Base-by-base conservation (phyloP, 257 asterid genomes). In the Linderniella brevidens region DNA sequence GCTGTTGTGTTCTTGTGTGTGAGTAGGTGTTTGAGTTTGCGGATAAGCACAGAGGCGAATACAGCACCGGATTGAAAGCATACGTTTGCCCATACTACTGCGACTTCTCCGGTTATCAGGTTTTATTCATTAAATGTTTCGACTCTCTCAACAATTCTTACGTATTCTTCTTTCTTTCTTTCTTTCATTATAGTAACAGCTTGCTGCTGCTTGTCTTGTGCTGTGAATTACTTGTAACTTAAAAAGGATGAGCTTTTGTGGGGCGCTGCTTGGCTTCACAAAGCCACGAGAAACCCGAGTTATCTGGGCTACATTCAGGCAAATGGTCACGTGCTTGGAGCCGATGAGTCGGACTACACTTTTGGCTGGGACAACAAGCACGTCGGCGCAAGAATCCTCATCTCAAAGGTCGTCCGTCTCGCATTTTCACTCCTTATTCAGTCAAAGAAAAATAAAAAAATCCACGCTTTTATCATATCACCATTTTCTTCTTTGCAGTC, bases 311-410 rank as follows among this genome's bases (percentile, higher is more conserved):
- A 88, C 76, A 88, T 88, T 75, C 86, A 88, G 57, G 73, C 68
- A 0, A 88, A 88, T 36, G 97, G 97, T 8, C 86, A 70, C 56
- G 78, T 74, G 0, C 90, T 88, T 10, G 97, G 97, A 35, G 97
- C 97, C 1, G 92, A 69, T 16, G 97, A 88, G 55, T 37, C 79
- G 12, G 97, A 88, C 44, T 71, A 74, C 42, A 83, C 95, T 17
- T 88, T 88, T 49, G 93, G 97, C 35, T 84, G 95, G 97, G 97
- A 88, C 61, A 88, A 88, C 69, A 88, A 88, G 67, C 97, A 88
- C 67, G 95, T 72, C 46, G 95, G 97, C 18, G 95, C 97, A 0
- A 72, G 97, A 63, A 83, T 88, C 58, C 92, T 88, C 12, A 75
- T 88, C 37, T 80, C 97, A 49, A 88, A 88, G 93, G 96, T 86